phyloP scores from a whole-genome alignment of 2,329 filamentous ascomycete genomes.

The Venturia aucupariae region DNA sequence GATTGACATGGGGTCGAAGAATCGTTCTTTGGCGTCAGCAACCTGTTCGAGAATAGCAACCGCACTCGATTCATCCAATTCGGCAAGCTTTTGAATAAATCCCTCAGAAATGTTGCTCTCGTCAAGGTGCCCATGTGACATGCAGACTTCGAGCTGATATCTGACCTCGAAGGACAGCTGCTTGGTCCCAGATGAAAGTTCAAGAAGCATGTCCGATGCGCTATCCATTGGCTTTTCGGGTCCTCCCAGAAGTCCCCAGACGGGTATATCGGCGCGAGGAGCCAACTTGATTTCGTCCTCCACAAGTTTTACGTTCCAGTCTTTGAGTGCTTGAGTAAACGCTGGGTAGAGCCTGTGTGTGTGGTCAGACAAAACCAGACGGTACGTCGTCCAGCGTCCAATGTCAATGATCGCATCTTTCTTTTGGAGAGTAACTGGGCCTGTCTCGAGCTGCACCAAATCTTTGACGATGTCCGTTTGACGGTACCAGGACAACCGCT shows the following conservation, averaged over 20 bases:
- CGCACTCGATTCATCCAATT: slow-evolving; percentile 38
- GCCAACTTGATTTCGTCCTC: neutral
- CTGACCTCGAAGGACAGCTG: slow-evolving; percentile 41
- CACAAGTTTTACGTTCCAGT: slow-evolving; percentile 13
- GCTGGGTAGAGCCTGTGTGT: neutral
- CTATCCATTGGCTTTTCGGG: neutral
- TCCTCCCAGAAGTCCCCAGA: slow-evolving; percentile 12
- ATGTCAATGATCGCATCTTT: slow-evolving; percentile 14
- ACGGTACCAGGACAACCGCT: slow-evolving; percentile 12
- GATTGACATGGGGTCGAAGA: slow-evolving; percentile 63
- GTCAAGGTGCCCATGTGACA: slow-evolving; percentile 68
- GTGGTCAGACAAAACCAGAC: slow-evolving; percentile 7
- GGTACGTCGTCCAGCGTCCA: slow-evolving; percentile 16
- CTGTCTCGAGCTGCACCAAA: neutral
- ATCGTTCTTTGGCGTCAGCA: slow-evolving; percentile 50
- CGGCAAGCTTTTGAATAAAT: slow-evolving; percentile 56
- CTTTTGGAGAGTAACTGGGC: slow-evolving; percentile 7
- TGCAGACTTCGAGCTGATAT: slow-evolving; percentile 87
- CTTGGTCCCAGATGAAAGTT: neutral
- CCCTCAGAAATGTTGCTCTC: slow-evolving; percentile 61
- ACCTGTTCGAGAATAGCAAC: slow-evolving; percentile 65
- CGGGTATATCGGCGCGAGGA: neutral
- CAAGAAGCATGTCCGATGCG: neutral
- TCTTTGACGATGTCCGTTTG: slow-evolving; percentile 15
- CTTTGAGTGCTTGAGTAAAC: slow-evolving; percentile 7